A percentile compares a stretch with the other conserved stretches of the same genome.
Evolutionary conservation across 2,329 filamentous ascomycete species (phyloP).

Genomic region (Simplicillium sp.): DNA sequence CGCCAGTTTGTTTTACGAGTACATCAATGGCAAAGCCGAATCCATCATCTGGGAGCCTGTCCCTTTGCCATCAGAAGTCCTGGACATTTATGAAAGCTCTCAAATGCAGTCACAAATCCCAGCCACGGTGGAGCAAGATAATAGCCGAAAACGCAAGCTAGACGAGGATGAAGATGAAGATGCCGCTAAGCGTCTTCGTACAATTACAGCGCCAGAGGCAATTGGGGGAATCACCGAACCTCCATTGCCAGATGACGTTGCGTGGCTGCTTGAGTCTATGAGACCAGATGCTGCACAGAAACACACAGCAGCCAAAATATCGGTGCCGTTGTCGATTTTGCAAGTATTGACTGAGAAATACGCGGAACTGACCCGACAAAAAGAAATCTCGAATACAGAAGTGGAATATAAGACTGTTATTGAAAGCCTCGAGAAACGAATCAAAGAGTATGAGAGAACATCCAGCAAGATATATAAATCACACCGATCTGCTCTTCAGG

Average conservation of each 20-base stretch:
- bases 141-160: constrained; percentile 36
- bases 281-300: constrained; percentile 5
- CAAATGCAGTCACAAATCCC: constrained; percentile 23
- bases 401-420: constrained; percentile 29
- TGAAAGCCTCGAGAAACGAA: constrained; percentile 31
- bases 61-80: constrained; percentile 34
- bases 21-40: constrained; percentile 27
- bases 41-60: constrained; percentile 36
- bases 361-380: constrained; percentile 18
- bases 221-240: constrained; percentile 14
- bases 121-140: constrained; percentile 11
- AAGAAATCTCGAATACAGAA: constrained; percentile 15
- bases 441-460: constrained; percentile 35
- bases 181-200: constrained; percentile 18
- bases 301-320: constrained; percentile 13
- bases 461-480: constrained; percentile 33
- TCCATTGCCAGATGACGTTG: constrained; percentile 21
- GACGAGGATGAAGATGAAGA: constrained; percentile 27
- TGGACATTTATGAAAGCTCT: constrained; percentile 35
- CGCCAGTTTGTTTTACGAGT: constrained; percentile 36
- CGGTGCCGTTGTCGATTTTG: constrained; percentile 22
- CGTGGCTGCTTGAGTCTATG: constrained; percentile 16
- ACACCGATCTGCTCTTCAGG: constrained; percentile 39
- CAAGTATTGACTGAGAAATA: constrained; percentile 27
- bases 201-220: constrained; percentile 9